Conservation (phyloP, 108 stramenopile genomes). For the Nannochloropsis oceanica region DNA sequence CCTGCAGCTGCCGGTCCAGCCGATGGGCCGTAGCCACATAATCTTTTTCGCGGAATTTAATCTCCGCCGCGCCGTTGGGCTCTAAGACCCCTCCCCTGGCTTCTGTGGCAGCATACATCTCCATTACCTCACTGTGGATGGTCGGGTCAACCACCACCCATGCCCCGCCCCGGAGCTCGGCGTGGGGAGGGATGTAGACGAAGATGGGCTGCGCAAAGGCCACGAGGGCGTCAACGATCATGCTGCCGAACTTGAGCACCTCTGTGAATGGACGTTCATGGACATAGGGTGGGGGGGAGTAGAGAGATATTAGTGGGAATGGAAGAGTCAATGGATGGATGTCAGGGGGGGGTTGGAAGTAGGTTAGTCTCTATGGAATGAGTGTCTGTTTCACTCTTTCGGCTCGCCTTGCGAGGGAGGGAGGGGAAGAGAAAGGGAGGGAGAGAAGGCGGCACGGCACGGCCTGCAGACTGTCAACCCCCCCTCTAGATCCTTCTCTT, state of each 20-base stretch:
- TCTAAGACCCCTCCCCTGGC: constrained; percentile 93
- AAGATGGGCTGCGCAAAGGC: constrained; percentile 93
- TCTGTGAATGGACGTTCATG: constrained; percentile 11
- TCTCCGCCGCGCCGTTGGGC: constrained; percentile 86
- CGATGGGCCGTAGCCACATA: constrained; percentile 80
- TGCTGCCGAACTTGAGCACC: constrained; percentile 92
- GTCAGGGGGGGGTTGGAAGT: too few relatives aligned
- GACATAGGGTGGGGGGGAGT: neutral
- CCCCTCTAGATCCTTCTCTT: too few relatives aligned
- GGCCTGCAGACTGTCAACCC: too few relatives aligned
- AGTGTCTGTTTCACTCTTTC: too few relatives aligned
- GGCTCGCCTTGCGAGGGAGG: too few relatives aligned
- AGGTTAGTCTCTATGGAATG: too few relatives aligned
- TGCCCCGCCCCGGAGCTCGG: constrained; percentile 95
- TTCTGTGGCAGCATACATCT: constrained; percentile 82
- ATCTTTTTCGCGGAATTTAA: constrained; percentile 90
- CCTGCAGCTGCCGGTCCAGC: constrained; percentile 61
- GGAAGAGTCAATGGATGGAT: too few relatives aligned
- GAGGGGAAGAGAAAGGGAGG: too few relatives aligned
- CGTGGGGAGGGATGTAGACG: constrained; percentile 96
- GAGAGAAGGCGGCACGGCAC: too few relatives aligned
- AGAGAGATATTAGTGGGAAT: neutral
- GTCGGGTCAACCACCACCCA: constrained; percentile 99
- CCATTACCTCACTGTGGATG: constrained; percentile 92
- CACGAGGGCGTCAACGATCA: constrained; percentile 96